Evolutionary conservation across 805 yeast genomes (phyloP).

Genomic region (Wickerhamomyces canadensis): DNA sequence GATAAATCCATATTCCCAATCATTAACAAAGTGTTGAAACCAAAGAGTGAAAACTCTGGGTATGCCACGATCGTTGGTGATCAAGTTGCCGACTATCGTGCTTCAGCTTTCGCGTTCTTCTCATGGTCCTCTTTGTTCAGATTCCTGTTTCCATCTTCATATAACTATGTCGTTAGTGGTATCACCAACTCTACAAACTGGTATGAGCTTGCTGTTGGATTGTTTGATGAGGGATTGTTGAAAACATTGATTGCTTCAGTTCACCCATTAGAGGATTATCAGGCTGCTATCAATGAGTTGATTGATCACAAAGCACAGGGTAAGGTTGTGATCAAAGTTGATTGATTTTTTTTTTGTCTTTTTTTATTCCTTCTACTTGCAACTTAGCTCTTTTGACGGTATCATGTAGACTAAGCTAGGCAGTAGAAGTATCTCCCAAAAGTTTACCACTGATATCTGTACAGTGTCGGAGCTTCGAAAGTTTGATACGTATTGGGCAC

Average conservation of each 20-base stretch:
- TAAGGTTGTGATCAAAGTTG: slow-evolving; percentile 45
- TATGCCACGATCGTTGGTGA: slow-evolving; percentile 59
- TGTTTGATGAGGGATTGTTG: slow-evolving; percentile 36
- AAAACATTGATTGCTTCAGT: slow-evolving; percentile 49
- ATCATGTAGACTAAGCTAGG: too few species aligned
- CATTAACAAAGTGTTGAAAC: slow-evolving; percentile 39
- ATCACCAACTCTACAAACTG: slow-evolving; percentile 15
- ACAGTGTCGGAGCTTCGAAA: too few species aligned
- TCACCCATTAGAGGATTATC: slow-evolving; percentile 40
- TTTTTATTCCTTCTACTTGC: too few species aligned
- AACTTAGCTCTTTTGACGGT: too few species aligned
- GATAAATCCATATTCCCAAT: slow-evolving; percentile 41
- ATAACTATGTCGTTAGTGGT: slow-evolving; percentile 24
- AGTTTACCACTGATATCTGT: too few species aligned
- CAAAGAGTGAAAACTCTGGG: slow-evolving; percentile 39
- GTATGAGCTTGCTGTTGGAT: slow-evolving; percentile 25
- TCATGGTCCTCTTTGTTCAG: slow-evolving; percentile 9
- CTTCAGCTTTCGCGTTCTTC: slow-evolving; percentile 6
- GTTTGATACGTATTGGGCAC: too few species aligned
- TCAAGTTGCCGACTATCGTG: slow-evolving; percentile 26
- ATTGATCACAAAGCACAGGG: slow-evolving; percentile 49
- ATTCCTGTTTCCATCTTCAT: slow-evolving; percentile 12
- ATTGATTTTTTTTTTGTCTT: neutral
- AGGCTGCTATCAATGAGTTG: slow-evolving; percentile 46
- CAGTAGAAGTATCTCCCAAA: too few species aligned